Conservation (phyloP, 2,329 filamentous ascomycete species). For the Aspergillus arachidicola region DNA sequence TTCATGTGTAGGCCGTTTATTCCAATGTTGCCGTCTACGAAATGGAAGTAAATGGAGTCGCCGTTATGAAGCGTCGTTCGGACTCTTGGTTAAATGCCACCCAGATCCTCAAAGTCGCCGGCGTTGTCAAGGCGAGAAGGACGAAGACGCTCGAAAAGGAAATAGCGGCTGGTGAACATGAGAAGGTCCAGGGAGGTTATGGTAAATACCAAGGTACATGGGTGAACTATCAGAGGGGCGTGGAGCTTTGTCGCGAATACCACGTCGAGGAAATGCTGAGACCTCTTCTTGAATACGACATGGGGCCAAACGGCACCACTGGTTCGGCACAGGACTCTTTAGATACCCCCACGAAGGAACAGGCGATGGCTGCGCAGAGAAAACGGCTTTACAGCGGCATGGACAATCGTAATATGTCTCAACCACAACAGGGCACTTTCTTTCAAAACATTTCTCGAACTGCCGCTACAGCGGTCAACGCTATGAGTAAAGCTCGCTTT, state of each 20-base stretch:
- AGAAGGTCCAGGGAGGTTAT: constrained; percentile 98
- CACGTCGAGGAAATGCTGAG: constrained; percentile 54
- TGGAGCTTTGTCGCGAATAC: constrained; percentile 84
- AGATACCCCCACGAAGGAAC: constrained; percentile 96
- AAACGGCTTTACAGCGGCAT: constrained; percentile 86
- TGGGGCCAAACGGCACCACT: constrained; percentile 59
- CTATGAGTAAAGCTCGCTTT: constrained; percentile 93
- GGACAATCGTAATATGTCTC: constrained; percentile 68
- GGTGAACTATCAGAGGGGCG: constrained; percentile 90
- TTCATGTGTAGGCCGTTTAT: constrained; percentile 71
- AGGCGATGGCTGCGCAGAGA: constrained; percentile 93
- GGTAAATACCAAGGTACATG: constrained; percentile 99
- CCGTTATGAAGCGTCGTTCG: constrained; percentile 91
- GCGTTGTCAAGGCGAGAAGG: constrained; percentile 94
- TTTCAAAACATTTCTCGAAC: constrained; percentile 97
- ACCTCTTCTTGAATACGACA: constrained; percentile 54
- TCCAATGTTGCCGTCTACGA: constrained; percentile 97
- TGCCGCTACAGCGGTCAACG: constrained; percentile 88
- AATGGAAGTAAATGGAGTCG: constrained; percentile 92
- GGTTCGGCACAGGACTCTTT: constrained; percentile 72
- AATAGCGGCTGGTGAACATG: constrained; percentile 92
- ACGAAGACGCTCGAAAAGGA: constrained; percentile 98
- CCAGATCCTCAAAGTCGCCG: constrained; percentile 95
- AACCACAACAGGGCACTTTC: constrained; percentile 76
- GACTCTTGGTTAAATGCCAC: constrained; percentile 98